Base-by-base conservation (phyloP, 306 rosid genomes). In the Quercus parvula region DNA sequence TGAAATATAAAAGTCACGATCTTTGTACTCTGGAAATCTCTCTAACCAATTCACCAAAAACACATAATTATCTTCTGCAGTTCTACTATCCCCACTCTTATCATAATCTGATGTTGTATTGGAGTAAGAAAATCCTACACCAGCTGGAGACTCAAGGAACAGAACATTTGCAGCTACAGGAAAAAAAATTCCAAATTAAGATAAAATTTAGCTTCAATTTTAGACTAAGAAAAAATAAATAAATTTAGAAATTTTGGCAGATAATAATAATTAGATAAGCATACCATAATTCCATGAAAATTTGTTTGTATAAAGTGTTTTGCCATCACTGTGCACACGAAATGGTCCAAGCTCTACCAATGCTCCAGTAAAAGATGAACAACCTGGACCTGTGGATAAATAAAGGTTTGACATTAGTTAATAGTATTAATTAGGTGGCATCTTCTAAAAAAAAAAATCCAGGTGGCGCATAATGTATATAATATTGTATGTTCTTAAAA, bases 311-410 rank as follows among this genome's bases (percentile, higher is more conserved):
- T 80, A 86, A 0, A 95, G 91, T 57, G 99, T 90, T 89, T 90
- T 91, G 54, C 99, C 99, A 14, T 95, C 99, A 68, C 98, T 95
- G 17, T 84, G 86, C 63, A 93, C 93, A 20, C 99, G 81, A 35
- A 95, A 91, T 18, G 99, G 98, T 80, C 99, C 99, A 4, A 95
- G 87, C 77, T 95, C 99, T 76, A 90, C 91, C 98, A 95, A 89
- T 82, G 99, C 99, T 81, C 99, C 99, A 27, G 86, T 93, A 14
- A 95, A 84, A 54, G 99, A 95, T 7, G 99, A 95, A 82, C 99
- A 95, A 46, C 99, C 99, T 0, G 99, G 99, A 24, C 99, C 99
- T 95, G 82, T 13, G 25, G 11, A 63, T 6, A 33, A 5, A 33
- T 33, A 33, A 33, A 5, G 35, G 24, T 24, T 24, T 24, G 24